Base-by-base conservation (phyloP, 805 yeast species). In the Teunomyces aglyptinius region DNA sequence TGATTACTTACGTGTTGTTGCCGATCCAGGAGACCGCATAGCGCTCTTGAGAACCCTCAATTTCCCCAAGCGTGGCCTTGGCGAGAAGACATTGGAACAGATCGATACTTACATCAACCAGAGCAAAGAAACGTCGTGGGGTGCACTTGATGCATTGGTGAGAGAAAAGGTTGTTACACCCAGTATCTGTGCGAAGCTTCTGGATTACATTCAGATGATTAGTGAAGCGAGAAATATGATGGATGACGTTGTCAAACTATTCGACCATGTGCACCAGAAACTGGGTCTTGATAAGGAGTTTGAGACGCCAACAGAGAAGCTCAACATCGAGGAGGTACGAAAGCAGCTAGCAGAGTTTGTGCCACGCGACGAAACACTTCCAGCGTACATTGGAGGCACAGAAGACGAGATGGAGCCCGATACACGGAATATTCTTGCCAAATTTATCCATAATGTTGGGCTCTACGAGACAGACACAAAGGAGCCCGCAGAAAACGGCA, bases 61-160 rank as follows among this genome's bases (percentile, higher is more conserved):
- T 38, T 71, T 70, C 44, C 92, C 91, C 1, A 71, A 81, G 31
- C 66, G 84, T 46, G 91, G 94, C 0, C 57, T 89, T 7, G 97
- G 97, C 0, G 72, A 68, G 1, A 75, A 76, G 29, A 67, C 85
- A 0, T 13, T 31, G 27, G 36, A 18, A 4, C 55, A 50, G 7
- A 58, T 78, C 16, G 68, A 61, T 20, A 41, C n/a, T 7, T 18
- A 20, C 24, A 41, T 44, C 6, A 49, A 50, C 8, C 27, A 10
- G 18, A 31, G 28, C 18, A 3, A 24, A 3, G 20, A 27, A 26
- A n/a, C 13, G 16, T 32, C 38, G 10, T 12, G 29, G 22, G 22
- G 38, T 4, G 34, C 19, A 4, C 38, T 49, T n/a, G 39, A 20
- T n/a, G 6, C 39, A 10, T 19, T 36, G 27, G 39, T 22, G 5